A percentile compares a stretch with the other conserved stretches of the same genome.
phyloP scores from a whole-genome alignment of 2,329 filamentous ascomycete species.

The Periglandula ipomoeae region DNA sequence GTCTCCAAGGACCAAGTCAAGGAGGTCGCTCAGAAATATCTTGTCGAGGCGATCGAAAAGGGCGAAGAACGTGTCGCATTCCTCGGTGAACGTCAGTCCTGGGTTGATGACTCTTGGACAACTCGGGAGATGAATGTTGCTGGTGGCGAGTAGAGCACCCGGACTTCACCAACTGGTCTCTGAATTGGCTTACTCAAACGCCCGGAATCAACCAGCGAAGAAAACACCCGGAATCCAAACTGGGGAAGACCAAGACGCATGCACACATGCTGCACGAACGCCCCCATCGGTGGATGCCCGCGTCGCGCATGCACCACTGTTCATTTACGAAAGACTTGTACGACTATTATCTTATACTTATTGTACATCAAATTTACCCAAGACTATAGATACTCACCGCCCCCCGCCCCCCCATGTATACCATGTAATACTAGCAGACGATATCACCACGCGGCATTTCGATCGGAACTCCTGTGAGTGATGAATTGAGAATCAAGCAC shows the following conservation, averaged over 20 bases:
- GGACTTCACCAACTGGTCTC: neutral
- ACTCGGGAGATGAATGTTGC: constrained; percentile 62
- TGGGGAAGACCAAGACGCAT: neutral
- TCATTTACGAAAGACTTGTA: neutral
- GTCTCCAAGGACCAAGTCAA: constrained; percentile 74
- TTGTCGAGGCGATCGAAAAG: constrained; percentile 57
- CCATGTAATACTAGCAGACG: neutral
- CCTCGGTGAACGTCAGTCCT: constrained; percentile 74
- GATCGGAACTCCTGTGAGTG: neutral
- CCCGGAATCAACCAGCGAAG: no score
- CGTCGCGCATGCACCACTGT: neutral
- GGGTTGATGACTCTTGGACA: constrained; percentile 66
- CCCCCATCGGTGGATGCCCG: no score
- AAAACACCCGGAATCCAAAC: no score
- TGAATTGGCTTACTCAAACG: no score
- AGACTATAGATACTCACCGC: constrained; percentile 1
- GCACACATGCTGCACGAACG: no score
- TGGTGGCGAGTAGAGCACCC: neutral
- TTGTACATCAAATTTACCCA: neutral
- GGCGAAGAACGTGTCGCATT: constrained; percentile 58
- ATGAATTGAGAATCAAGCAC: constrained; percentile 14
- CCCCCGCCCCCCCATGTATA: neutral
- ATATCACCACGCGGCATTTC: neutral
- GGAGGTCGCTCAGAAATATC: constrained; percentile 70
- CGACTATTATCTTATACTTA: neutral